These are phyloP conservation scores for Plectosphaerella plurivora DNA, from an alignment of 2,329 filamentous ascomycete species.

Conservation along the genomic window DNA sequence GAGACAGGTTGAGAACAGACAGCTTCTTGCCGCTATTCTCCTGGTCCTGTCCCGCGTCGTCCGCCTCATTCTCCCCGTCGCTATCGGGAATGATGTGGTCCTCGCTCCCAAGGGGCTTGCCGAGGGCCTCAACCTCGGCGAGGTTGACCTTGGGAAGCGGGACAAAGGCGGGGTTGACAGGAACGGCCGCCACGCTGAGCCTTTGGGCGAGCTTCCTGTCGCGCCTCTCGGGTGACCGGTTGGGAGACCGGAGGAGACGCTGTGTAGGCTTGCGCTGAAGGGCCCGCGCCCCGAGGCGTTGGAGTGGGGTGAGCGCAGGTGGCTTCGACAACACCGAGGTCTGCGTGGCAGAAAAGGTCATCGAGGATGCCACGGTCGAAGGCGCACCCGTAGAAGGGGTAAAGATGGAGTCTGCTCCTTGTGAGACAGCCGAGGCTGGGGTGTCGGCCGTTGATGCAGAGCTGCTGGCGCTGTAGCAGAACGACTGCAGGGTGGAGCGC, in stretches of 20 bases:
- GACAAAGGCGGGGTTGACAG: conserved; percentile 50
- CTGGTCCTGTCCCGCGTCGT: conserved; percentile 13
- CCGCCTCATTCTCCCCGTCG: conserved; percentile 38
- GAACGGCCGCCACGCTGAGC: conserved; percentile 27
- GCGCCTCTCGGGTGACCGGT: conserved; percentile 9
- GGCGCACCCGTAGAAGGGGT: conserved; percentile 25
- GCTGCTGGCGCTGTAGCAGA: conserved; percentile 21
- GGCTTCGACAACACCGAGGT: conserved; percentile 36
- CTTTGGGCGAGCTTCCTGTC: conserved; percentile 12
- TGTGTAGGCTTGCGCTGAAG: conserved; percentile 22
- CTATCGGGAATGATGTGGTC: conserved; percentile 52
- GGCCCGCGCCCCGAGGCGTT: conserved; percentile 47
- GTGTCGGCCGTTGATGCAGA: conserved; percentile 21
- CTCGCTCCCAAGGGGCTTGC: conserved; percentile 46
- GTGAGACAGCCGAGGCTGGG: conserved; percentile 28
- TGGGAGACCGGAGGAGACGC: conserved; percentile 11
- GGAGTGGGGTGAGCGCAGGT: conserved; percentile 45
- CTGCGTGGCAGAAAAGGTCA: conserved; percentile 29
- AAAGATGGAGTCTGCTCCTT: conserved; percentile 27
- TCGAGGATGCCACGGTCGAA: conserved; percentile 38
- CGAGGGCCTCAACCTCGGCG: conserved; percentile 47
- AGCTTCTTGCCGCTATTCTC: conserved; percentile 18
- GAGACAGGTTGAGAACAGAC: conserved; percentile 40
- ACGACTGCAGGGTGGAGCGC: conserved; percentile 14
- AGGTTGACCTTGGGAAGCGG: conserved; percentile 51